Evolutionary conservation across 768 basidiomycete genomes (phyloP).

Genomic region (Rhizopogon vinicolor): DNA sequence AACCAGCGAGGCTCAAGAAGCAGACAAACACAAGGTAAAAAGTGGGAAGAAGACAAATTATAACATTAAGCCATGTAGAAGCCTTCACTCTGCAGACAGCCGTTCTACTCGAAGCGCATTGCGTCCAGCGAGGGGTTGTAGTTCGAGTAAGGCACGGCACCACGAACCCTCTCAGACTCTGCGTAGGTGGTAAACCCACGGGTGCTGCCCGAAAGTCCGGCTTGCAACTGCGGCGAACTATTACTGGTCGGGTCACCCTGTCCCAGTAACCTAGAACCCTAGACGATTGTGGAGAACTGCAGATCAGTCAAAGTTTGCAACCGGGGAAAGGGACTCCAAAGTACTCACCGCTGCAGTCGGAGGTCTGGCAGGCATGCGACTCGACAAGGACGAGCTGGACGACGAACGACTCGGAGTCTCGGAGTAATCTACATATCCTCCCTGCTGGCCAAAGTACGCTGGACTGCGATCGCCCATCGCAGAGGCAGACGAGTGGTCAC

Average conservation of each 20-base stretch:
- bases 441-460: constrained; percentile 20
- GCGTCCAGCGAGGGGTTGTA: constrained; percentile 15
- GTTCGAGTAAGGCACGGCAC: constrained; percentile 16
- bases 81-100: background rate
- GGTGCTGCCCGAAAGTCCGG: constrained; percentile 11
- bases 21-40: background rate
- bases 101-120: constrained; percentile 20
- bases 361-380: constrained; percentile 26
- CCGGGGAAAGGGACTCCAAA: background rate
- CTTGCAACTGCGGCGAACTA: constrained; percentile 15
- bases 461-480: constrained; percentile 15
- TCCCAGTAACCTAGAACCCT: constrained; percentile 20
- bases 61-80: background rate
- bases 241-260: constrained; percentile 4
- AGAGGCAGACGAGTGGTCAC: constrained; percentile 21
- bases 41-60: background rate
- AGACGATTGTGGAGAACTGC: constrained; percentile 9
- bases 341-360: constrained; percentile 23
- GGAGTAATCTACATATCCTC: constrained; percentile 15
- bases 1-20: background rate
- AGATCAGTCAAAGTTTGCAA: background rate
- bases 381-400: constrained; percentile 27
- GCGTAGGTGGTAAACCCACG: constrained; percentile 11
- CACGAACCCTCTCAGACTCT: constrained; percentile 20
- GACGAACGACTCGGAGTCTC: constrained; percentile 27